Evolutionary conservation across 2,329 filamentous ascomycete species (phyloP).

Genomic region (Ascocoryne sarcoides): DNA sequence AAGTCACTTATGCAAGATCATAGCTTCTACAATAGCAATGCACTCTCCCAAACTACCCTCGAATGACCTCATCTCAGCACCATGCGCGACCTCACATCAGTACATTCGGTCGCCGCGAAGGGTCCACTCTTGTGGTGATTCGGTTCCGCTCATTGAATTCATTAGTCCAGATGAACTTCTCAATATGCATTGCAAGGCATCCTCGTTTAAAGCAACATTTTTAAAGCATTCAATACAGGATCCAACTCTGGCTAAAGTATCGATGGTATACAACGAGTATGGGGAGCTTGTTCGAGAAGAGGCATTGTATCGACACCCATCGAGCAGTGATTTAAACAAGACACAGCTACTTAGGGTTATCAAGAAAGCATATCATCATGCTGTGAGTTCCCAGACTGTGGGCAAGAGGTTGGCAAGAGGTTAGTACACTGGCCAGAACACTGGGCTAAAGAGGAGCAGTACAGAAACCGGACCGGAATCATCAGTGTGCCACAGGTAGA

Average conservation of each 20-base stretch:
- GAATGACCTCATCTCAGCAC: no score
- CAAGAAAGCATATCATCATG: constrained; percentile 22
- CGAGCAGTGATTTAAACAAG: constrained; percentile 14
- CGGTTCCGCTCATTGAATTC: background rate
- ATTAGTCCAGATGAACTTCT: no score
- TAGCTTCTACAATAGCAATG: no score
- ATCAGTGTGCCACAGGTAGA: constrained; percentile 14
- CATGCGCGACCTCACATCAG: no score
- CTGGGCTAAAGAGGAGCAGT: constrained; percentile 7
- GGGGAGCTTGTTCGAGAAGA: constrained; percentile 21
- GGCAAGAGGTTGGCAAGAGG: background rate
- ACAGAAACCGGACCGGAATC: constrained; percentile 16
- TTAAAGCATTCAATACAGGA: no score
- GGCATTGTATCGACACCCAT: constrained; percentile 4
- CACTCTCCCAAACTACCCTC: no score
- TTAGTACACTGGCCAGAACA: constrained; percentile 1
- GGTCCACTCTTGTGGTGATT: background rate
- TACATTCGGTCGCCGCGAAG: no score
- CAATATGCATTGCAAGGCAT: no score
- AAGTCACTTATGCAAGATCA: no score
- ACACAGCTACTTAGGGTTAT: constrained; percentile 21
- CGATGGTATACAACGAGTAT: constrained; percentile 26
- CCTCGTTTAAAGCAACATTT: no score
- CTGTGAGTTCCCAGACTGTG: constrained; percentile 12
- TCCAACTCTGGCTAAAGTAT: constrained; percentile 9